Evolutionary conservation across 2,329 filamentous ascomycete genomes (phyloP), one percentile per base, ranked within the genome.

Genomic region (Penicillium janthinellum): DNA sequence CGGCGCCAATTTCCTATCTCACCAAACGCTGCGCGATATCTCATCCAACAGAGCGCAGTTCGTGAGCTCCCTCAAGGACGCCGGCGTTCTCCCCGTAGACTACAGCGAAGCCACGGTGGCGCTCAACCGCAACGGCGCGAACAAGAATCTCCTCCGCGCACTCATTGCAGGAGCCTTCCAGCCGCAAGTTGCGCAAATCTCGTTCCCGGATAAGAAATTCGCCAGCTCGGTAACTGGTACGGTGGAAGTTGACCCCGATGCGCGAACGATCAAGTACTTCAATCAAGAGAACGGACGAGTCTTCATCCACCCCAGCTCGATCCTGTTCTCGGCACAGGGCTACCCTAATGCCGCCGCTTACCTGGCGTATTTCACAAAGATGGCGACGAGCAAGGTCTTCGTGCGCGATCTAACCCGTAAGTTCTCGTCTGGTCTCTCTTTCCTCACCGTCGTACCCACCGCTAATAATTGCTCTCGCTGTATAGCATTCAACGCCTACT

Each of bases 201-300:
- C 92, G 65, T 91, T 97, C 67, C 95, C 95, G 0, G 92, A 96
- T 78, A 96, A 96, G 81, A 98, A 97, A 76, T 99, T 96, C 75
- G 90, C 91, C 12, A 87, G 88, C 38, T 92, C 91, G 2, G 86
- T 96, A 64, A 91, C 91, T 0, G 95, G 95, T 7, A 91, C 95
- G 0, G 91, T 98, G 1, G 94, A 95, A 73, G 83, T 97, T 6
- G 95, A 99, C 72, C 94, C 94, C 0, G 94, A 98, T 76, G 94
- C 94, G 4, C 85, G 88, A 55, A 91, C 90, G 3, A 97, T 99
- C 77, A 95, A 92, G 73, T 99, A 93, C 79, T 98, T 92, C 77
- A 91, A 90, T 66, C 88, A 91, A 70, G 90, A 92, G 68, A 91
- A 90, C 66, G 90, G 90, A 0, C 85, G 95, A 6, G 91, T 98